phyloP scores from a whole-genome alignment of 2,329 filamentous ascomycete genomes.

The Trematosphaeria pertusa region DNA sequence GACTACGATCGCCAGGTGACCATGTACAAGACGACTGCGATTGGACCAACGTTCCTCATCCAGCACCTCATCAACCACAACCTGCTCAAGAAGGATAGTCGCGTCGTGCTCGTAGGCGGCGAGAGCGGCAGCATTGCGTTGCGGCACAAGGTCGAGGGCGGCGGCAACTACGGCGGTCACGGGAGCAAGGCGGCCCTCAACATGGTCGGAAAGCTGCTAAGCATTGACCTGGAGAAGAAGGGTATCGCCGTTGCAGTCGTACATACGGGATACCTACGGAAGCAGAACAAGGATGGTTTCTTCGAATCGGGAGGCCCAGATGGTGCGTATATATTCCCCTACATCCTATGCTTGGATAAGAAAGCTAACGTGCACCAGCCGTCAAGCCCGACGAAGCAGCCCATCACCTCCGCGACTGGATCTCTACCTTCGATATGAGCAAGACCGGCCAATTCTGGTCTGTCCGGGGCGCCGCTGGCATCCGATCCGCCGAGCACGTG shows the following conservation, averaged over 20 bases:
- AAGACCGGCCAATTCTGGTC: constrained; percentile 75
- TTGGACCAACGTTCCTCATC: constrained; percentile 65
- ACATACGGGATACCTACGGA: constrained; percentile 74
- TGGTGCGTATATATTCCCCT: constrained; percentile 57
- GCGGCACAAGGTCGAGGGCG: constrained; percentile 71
- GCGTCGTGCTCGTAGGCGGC: constrained; percentile 69
- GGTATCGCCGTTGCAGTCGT: constrained; percentile 69
- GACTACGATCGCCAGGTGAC: constrained; percentile 68
- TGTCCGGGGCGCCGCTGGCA: constrained; percentile 68
- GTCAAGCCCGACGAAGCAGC: constrained; percentile 71
- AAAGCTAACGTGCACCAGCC: constrained; percentile 57
- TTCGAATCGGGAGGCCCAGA: constrained; percentile 58
- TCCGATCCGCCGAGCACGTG: constrained; percentile 68
- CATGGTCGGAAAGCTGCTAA: constrained; percentile 72
- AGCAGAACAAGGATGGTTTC: constrained; percentile 71
- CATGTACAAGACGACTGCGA: constrained; percentile 69
- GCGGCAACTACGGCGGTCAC: constrained; percentile 75
- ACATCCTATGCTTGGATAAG: background rate
- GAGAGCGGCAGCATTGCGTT: constrained; percentile 72
- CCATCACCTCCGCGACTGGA: constrained; percentile 64
- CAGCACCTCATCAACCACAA: constrained; percentile 56
- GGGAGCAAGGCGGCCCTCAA: constrained; percentile 73
- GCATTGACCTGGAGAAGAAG: constrained; percentile 67
- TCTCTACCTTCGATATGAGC: constrained; percentile 65
- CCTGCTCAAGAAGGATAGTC: constrained; percentile 53